A percentile compares a stretch with the other conserved stretches of the same genome.
These are phyloP conservation scores for Yarrowia deformans DNA, from an alignment of 805 yeast genomes.

Conservation along the genomic window DNA sequence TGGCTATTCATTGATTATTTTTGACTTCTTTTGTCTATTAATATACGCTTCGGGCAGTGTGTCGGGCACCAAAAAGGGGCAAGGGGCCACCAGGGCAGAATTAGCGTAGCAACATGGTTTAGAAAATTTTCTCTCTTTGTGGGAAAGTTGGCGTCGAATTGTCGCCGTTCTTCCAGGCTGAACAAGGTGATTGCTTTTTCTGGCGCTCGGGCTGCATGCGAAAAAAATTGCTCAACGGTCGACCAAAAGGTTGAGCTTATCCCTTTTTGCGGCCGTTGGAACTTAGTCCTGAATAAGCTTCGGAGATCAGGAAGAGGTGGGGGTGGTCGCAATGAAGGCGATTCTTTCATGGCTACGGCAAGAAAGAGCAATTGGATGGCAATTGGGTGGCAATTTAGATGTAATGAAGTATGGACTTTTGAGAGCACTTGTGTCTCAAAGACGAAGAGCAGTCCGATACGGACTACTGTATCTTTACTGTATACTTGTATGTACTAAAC, in stretches of 20 bases:
- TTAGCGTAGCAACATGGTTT: slow-evolving; percentile 18
- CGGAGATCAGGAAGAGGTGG: background rate
- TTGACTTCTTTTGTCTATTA: no score
- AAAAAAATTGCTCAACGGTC: slow-evolving; percentile 27
- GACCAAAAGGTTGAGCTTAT: slow-evolving; percentile 8
- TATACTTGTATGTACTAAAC: no score
- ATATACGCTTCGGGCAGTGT: no score
- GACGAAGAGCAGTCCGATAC: no score
- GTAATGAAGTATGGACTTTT: background rate
- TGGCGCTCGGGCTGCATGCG: background rate
- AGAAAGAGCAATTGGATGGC: background rate
- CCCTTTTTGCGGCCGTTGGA: slow-evolving; percentile 20
- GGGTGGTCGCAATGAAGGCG: background rate
- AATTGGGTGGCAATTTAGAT: background rate
- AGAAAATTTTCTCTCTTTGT: slow-evolving; percentile 13
- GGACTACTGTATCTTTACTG: no score
- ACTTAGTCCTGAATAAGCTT: background rate
- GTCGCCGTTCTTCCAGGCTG: background rate
- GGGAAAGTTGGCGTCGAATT: background rate
- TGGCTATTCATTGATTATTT: no score
- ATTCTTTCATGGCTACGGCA: background rate
- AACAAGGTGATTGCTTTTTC: background rate
- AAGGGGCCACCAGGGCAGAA: background rate
- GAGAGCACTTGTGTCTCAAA: no score
- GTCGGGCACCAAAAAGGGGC: background rate